A percentile compares a stretch with the other conserved stretches of the same genome.
Conservation (phyloP, 2,329 filamentous ascomycete species). For the Aspergillus pseudoglaucus region DNA sequence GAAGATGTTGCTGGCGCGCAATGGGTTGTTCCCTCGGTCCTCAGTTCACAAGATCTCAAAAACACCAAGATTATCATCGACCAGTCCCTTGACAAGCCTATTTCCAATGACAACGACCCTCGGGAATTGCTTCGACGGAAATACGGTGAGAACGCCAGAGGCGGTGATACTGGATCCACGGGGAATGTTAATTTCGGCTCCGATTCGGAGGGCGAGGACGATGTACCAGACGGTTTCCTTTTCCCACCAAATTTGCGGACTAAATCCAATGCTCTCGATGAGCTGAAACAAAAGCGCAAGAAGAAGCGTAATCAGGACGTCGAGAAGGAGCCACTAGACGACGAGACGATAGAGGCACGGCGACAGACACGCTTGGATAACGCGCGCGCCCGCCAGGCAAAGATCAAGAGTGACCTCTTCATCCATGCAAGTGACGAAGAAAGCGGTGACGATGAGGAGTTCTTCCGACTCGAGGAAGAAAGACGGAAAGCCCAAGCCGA, state of each 20-base stretch:
- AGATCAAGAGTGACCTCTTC: constrained; percentile 78
- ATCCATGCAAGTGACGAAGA: constrained; percentile 85
- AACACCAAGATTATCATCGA: constrained; percentile 67
- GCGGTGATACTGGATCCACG: constrained; percentile 25
- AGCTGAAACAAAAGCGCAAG: constrained; percentile 56
- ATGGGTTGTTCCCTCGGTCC: constrained; percentile 67
- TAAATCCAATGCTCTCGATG: constrained; percentile 48
- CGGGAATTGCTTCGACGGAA: constrained; percentile 75
- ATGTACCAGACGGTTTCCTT: constrained; percentile 52
- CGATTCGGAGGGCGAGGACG: constrained; percentile 57
- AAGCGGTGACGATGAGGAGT: constrained; percentile 66
- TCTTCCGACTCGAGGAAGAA: constrained; percentile 70
- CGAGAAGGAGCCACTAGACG: constrained; percentile 53
- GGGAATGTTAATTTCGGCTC: constrained; percentile 61
- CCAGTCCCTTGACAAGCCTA: constrained; percentile 70
- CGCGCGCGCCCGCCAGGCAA: constrained; percentile 67
- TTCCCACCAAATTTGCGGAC: constrained; percentile 55
- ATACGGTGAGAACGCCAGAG: constrained; percentile 34
- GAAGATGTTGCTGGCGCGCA: constrained; percentile 68
- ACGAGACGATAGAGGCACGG: constrained; percentile 54
- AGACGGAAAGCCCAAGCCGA: constrained; percentile 53
- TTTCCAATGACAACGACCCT: constrained; percentile 66
- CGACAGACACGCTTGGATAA: constrained; percentile 57
- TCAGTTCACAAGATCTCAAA: constrained; percentile 60
- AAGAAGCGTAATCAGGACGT: constrained; percentile 48